phyloP scores from a whole-genome alignment of 2,329 filamentous ascomycete genomes.

The Drechslera avenae region DNA sequence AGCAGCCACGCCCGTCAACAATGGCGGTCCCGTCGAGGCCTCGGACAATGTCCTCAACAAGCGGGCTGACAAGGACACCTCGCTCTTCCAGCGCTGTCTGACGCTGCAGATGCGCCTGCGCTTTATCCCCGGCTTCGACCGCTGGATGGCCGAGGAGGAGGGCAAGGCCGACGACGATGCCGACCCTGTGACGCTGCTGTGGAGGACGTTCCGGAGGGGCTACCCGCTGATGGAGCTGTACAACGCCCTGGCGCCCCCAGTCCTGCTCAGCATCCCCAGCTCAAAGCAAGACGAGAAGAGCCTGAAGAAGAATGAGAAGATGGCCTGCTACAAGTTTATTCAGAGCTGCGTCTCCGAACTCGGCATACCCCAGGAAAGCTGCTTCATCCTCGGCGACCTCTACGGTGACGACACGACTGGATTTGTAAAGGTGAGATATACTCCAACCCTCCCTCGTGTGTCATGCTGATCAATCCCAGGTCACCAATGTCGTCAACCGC shows the following conservation, averaged over 20 bases:
- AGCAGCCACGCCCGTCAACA: slow-evolving; percentile 46
- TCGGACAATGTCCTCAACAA: slow-evolving; percentile 97
- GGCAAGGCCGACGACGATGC: slow-evolving; percentile 69
- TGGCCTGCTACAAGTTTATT: slow-evolving; percentile 89
- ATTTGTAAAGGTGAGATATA: slow-evolving; percentile 78
- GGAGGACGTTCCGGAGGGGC: slow-evolving; percentile 83
- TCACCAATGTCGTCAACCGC: slow-evolving; percentile 88
- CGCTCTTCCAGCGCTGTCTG: slow-evolving; percentile 94
- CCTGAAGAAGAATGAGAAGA: slow-evolving; percentile 75
- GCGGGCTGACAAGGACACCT: slow-evolving; percentile 87
- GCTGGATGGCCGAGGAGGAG: slow-evolving; percentile 73
- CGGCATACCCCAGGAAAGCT: slow-evolving; percentile 77
- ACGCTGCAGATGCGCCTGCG: slow-evolving; percentile 79
- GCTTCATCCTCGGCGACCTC: slow-evolving; percentile 89
- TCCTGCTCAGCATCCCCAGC: slow-evolving; percentile 70
- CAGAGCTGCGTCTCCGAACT: slow-evolving; percentile 86
- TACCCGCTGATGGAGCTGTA: slow-evolving; percentile 86
- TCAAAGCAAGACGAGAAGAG: slow-evolving; percentile 62
- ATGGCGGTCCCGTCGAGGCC: slow-evolving; percentile 70
- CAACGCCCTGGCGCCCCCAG: slow-evolving; percentile 77
- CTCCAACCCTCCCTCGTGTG: neutral
- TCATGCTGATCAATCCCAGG: slow-evolving; percentile 53
- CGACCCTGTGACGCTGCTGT: slow-evolving; percentile 88
- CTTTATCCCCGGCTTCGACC: slow-evolving; percentile 82
- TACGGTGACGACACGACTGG: slow-evolving; percentile 95